These are phyloP conservation scores for Pythium diclinum DNA, from an alignment of 352 stramenopile genomes.

Conservation along the genomic window DNA sequence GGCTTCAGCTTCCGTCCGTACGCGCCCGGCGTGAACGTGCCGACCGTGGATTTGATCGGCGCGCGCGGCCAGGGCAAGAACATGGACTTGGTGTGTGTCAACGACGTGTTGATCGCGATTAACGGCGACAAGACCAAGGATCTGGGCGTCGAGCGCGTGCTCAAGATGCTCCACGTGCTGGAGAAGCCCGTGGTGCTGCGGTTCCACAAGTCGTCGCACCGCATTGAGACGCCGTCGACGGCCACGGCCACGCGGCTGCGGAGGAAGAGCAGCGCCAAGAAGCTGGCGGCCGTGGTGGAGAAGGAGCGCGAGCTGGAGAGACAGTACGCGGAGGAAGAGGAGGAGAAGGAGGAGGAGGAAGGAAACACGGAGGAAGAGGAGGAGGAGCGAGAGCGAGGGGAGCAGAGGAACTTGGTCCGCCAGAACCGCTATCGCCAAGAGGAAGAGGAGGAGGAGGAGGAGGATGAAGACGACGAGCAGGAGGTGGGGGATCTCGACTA, in stretches of 20 bases:
- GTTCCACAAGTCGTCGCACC: conserved; percentile 77
- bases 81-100: conserved; percentile 75
- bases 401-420: not conserved
- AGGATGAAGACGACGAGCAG: conserved; percentile 6
- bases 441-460: not conserved
- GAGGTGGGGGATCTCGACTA: conserved; percentile 10
- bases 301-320: conserved; percentile 4
- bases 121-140: conserved; percentile 78
- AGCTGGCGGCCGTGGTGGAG: conserved; percentile 20
- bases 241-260: conserved; percentile 10
- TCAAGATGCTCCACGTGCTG: conserved; percentile 70
- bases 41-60: conserved; percentile 68
- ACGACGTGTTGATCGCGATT: conserved; percentile 79
- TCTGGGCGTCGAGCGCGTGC: conserved; percentile 69
- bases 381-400: conserved; percentile 4
- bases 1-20: conserved; percentile 74
- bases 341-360: not conserved
- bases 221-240: conserved; percentile 37
- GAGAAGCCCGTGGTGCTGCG: conserved; percentile 74
- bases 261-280: conserved; percentile 16
- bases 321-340: not conserved
- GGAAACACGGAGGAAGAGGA: not conserved
- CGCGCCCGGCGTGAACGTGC: conserved; percentile 63
- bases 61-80: conserved; percentile 52
- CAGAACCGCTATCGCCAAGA: not conserved